Conservation (phyloP, 352 stramenopile species). For the Hyaloperonospora arabidopsidis region DNA sequence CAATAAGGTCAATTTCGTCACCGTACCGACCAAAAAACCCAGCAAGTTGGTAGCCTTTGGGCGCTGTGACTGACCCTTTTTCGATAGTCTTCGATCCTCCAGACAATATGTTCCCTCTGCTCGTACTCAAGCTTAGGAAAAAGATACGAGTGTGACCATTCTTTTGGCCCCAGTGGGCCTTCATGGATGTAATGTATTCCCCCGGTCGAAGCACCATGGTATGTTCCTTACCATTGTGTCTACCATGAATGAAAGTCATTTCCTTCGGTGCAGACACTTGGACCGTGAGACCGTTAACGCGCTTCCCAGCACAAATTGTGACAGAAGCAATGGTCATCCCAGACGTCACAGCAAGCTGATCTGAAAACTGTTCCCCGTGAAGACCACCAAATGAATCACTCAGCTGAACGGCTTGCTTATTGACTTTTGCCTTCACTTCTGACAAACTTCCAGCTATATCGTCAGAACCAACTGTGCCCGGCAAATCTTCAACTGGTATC, state of each 20-base stretch:
- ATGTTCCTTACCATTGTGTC: background rate
- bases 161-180: slow-evolving; percentile 2
- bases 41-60: slow-evolving; percentile 4
- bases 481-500: background rate
- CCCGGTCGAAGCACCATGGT: slow-evolving; percentile 4
- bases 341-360: slow-evolving; percentile 4
- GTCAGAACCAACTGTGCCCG: background rate
- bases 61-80: slow-evolving; percentile 1
- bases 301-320: slow-evolving; percentile 1
- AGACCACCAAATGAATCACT: slow-evolving; percentile 6
- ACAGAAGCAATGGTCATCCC: slow-evolving; percentile 5
- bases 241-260: slow-evolving; percentile 7
- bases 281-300: slow-evolving; percentile 3
- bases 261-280: slow-evolving; percentile 3
- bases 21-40: slow-evolving; percentile 10
- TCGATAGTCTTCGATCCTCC: background rate
- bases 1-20: slow-evolving; percentile 7
- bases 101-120: background rate
- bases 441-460: slow-evolving; percentile 4
- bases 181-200: slow-evolving; percentile 6
- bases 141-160: slow-evolving; percentile 2
- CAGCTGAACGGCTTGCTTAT: slow-evolving; percentile 2
- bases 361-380: slow-evolving; percentile 5
- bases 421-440: slow-evolving; percentile 1
- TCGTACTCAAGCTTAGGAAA: slow-evolving; percentile 5